Base-by-base conservation (phyloP, 202 grass and related monocot genomes). In the Thinopyrum obtusiflorum region DNA sequence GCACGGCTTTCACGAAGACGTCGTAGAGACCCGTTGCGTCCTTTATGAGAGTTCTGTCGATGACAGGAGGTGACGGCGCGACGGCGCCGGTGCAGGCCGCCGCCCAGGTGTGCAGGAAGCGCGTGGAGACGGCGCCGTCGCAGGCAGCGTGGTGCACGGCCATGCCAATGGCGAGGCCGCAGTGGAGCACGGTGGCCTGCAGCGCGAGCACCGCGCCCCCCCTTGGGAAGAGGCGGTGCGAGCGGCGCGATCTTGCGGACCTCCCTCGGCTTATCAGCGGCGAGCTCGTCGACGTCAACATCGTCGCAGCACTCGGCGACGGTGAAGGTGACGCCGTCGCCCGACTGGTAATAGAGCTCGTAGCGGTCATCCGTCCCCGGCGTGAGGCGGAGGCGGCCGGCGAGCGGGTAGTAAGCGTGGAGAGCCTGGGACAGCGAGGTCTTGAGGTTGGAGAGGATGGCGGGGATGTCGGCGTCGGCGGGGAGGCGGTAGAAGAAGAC, bases 261-360 rank as follows among this genome's bases (percentile, higher is more conserved):
- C 26, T 76, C 2, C 72, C 8, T 53, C 7, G 72, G 72, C 46
- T 31, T 46, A 9, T 76, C 72, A 5, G 17, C 11, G 9, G 1
- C 72, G 14, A 76, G 44, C 17, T 76, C 72, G 46, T 76, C 72
- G 25, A 76, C 0, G 72, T 1, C 46, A 11, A 12, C 26, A n/a
- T 28, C 26, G 9, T 1, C 9, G 26, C 44, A 0, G 70, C 11
- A 75, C 72, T 55, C 17, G 0, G 46, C 72, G 25, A 76, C 72
- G 15, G 72, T 76, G 72, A 76, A 76, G 46, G 46, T 32, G 26
- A 76, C 72, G 27, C 15, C 46, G 72, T 76, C 72, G 46, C 72
- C 73, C 46, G 46, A 17, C 73, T 76, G 73, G 73, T 76, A 76
- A 27, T 76, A 3, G 46, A 76, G 17, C 73, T 76, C 46, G 27